Percentiles rank a stretch among this genome's conserved stretches.
Conservation (phyloP, 306 rosid genomes). For the Acacia crassicarpa region DNA sequence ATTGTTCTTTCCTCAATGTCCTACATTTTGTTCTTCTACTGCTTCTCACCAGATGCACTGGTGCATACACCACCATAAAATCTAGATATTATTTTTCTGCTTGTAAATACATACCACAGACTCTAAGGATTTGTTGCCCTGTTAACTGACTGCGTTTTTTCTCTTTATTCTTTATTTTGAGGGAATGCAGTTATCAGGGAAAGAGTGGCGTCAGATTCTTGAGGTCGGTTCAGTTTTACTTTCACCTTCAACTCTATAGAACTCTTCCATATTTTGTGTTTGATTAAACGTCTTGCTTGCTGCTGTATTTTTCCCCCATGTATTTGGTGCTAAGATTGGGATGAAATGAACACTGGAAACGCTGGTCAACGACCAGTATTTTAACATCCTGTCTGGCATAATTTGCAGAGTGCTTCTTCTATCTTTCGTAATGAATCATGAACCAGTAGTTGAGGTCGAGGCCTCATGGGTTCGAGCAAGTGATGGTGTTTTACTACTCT, state of each 20-base stretch:
- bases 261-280: conserved; percentile 10
- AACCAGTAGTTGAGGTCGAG: conserved; percentile 62
- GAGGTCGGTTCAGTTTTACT: conserved; percentile 60
- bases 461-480: conserved; percentile 61
- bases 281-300: conserved; percentile 24
- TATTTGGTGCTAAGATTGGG: conserved; percentile 31
- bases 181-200: conserved; percentile 73
- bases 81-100: not conserved
- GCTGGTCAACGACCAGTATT: conserved; percentile 49
- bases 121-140: conserved; percentile 1
- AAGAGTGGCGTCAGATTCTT: conserved; percentile 89
- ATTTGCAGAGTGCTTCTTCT: conserved; percentile 64
- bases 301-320: not conserved
- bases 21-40: not conserved
- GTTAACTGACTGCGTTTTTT: conserved; percentile 24
- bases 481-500: conserved; percentile 54
- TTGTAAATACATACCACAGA: not conserved
- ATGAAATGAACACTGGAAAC: conserved; percentile 28
- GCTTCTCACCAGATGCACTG: not conserved
- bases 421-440: conserved; percentile 53
- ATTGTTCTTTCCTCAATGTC: conserved; percentile 6
- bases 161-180: conserved; percentile 4
- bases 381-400: conserved; percentile 51
- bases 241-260: not conserved
- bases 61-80: not conserved